Evolutionary conservation across 2,329 filamentous ascomycete genomes (phyloP), one percentile per base, ranked within the genome.

Genomic region (Pestalotiopsis sp.): DNA sequence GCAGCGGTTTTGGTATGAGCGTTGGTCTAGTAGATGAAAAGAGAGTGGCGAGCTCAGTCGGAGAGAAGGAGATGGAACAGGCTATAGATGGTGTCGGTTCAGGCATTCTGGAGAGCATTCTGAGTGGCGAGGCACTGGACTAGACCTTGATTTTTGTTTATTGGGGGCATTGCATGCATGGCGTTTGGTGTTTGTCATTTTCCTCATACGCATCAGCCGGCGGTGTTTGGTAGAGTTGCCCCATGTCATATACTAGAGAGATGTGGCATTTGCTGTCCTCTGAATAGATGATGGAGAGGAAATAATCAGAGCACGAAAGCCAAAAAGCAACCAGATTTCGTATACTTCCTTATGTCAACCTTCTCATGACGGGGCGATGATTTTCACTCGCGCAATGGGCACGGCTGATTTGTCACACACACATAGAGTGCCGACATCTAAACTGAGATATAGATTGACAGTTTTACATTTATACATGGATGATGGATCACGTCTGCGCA

Each of bases 1-100:
- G 87, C 72, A 79, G 82, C 24, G 81, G 79, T n/a, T 86, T 87
- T 66, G 70, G 70, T 13, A 76, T 76, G 78, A 75, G 77, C 76
- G 79, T 81, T 78, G 86, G 76, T 75, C 83, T 79, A 70, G 83
- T 79, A 1, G 94, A 97, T 72, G 94, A 97, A 78, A 91, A 90
- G 78, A 87, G 90, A 66, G 86, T 97, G 61, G 91, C 91, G 2
- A 94, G 93, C 79, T 92, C 89, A 75, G 91, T 94, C 22, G 89
- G 90, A n/a, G 90, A 93, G 75, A 91, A 88, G 75, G 94, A 97
- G 80, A 86, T 97, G 71, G 88, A 91, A 72, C 86, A 86, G 67
- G 90, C 92, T 66, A 87, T 94, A 55, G 88, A 90, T 24, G 87
- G 87, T 3, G 77, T 88, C 3, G 89, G 88, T 1, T 84, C 83